Evolutionary conservation across 2,329 filamentous ascomycete genomes (phyloP), one percentile per base, ranked within the genome.

Genomic region (Xylaria sp.): DNA sequence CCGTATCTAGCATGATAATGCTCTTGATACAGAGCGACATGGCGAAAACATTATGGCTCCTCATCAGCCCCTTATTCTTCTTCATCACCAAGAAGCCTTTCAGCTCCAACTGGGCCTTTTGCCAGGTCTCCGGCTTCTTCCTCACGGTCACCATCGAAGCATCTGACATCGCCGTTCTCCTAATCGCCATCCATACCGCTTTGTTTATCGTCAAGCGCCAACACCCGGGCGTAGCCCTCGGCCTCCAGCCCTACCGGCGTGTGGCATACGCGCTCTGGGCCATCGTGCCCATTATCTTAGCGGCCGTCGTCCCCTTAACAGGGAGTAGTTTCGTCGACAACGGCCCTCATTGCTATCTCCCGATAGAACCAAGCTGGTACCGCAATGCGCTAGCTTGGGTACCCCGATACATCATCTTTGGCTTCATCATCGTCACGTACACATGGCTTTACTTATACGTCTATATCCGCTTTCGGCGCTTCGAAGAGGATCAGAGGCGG

Each of bases 181-280:
- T 91, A 59, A 91, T 94, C 69, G 88, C 90, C 17, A 71, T 92
- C 8, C 91, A 94, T 72, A 90, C 88, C 51, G 86, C 85, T 2
- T 76, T 92, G 10, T 90, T 90, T 73, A 88, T 94, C 54, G 87
- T 92, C 67, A 82, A 83, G 21, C 85, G 87, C 0, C 72, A 72
- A 40, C 69, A 73, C 23, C 71, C 74, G 1, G 76, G 77, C 13
- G 82, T 85, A 2, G 80, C 85, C 62, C 85, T 87, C 46, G 90
- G 90, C 0, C 80, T 94, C 0, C 91, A 91, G 71, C 86, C 85
- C 1, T 89, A 88, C 65, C 85, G 90, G 3, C 78, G 83, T 19
- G 77, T 79, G 23, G 85, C 90, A 4, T 90, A 89, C 65, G 70
- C 76, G 15, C 69, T 80, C 29, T 90, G 86, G 73, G 71, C 87